These are phyloP conservation scores for Xylariomycetidae sp. DNA, from an alignment of 2,329 filamentous ascomycete species.

Conservation along the genomic window DNA sequence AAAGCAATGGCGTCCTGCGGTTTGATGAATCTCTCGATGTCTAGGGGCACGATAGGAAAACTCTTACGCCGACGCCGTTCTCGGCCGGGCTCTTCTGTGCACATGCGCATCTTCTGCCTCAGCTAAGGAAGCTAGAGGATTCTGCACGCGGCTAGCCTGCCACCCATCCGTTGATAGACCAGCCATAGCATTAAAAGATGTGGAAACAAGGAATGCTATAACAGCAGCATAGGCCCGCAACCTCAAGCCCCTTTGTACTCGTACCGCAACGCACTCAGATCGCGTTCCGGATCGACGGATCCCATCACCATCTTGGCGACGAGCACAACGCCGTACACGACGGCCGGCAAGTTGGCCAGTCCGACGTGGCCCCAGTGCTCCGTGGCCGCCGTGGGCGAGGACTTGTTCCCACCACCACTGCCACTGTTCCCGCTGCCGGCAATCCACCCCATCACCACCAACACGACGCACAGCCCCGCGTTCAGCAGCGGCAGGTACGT, in stretches of 20 bases:
- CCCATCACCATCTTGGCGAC: slow-evolving; percentile 60
- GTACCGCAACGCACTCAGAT: slow-evolving; percentile 57
- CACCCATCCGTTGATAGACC: too few relatives aligned
- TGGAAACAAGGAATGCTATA: too few relatives aligned
- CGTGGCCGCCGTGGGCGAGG: slow-evolving; percentile 12
- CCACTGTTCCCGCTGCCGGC: slow-evolving; percentile 14
- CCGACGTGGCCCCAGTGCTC: slow-evolving; percentile 30
- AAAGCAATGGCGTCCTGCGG: slow-evolving; percentile 76
- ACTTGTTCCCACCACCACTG: too few relatives aligned
- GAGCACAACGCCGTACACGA: slow-evolving; percentile 57
- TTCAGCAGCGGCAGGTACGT: slow-evolving; percentile 57
- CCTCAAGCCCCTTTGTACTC: slow-evolving; percentile 56
- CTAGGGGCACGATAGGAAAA: too few relatives aligned
- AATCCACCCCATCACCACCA: slow-evolving; percentile 40
- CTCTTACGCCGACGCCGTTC: too few relatives aligned
- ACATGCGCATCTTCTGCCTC: too few relatives aligned
- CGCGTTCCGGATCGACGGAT: slow-evolving; percentile 60
- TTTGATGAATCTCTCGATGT: slow-evolving; percentile 90
- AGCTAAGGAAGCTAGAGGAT: too few relatives aligned
- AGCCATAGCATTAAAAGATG: too few relatives aligned
- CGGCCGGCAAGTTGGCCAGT: slow-evolving; percentile 45
- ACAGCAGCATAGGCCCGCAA: too few relatives aligned
- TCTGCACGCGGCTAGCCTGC: too few relatives aligned
- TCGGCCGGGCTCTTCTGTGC: too few relatives aligned
- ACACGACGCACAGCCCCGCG: slow-evolving; percentile 45